Percentiles rank a stretch among this genome's conserved stretches.
Evolutionary conservation across 1,284 basidiomycete genomes (phyloP).

Genomic region (Xerocomus minutiporus): DNA sequence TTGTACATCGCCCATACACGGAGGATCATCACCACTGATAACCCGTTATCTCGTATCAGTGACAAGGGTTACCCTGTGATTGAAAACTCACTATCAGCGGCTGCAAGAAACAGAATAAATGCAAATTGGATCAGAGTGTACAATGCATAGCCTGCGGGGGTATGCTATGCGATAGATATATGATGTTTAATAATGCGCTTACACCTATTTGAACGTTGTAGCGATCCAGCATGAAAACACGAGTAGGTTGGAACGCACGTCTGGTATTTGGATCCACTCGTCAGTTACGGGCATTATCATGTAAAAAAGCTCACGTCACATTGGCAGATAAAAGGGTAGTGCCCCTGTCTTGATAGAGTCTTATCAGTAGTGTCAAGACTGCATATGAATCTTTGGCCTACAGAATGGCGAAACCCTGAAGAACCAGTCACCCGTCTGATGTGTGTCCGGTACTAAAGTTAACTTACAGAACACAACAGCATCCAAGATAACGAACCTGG

Average conservation of each 20-base stretch:
- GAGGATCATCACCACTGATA: conserved; percentile 1
- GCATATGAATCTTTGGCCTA: neutral
- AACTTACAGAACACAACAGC: neutral
- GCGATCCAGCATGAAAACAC: neutral
- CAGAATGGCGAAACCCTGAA: neutral
- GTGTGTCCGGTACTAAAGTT: neutral
- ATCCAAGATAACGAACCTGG: conserved; percentile 3
- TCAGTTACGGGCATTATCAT: neutral
- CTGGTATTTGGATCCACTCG: neutral
- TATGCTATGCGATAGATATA: neutral
- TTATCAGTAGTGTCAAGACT: neutral
- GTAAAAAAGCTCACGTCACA: neutral
- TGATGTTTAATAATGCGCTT: neutral
- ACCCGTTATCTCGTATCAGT: neutral
- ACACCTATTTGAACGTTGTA: neutral
- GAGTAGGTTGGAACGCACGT: neutral
- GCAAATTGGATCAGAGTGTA: neutral
- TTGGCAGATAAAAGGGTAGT: neutral
- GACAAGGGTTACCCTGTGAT: neutral
- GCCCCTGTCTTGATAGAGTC: neutral
- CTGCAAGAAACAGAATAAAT: neutral
- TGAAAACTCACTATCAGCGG: neutral
- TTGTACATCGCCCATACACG: neutral
- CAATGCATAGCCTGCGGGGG: neutral
- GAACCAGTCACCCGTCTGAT: neutral